Evolutionary conservation across 2,329 filamentous ascomycete species (phyloP), one percentile per base, ranked within the genome.

Genomic region (Fusarium clavum): DNA sequence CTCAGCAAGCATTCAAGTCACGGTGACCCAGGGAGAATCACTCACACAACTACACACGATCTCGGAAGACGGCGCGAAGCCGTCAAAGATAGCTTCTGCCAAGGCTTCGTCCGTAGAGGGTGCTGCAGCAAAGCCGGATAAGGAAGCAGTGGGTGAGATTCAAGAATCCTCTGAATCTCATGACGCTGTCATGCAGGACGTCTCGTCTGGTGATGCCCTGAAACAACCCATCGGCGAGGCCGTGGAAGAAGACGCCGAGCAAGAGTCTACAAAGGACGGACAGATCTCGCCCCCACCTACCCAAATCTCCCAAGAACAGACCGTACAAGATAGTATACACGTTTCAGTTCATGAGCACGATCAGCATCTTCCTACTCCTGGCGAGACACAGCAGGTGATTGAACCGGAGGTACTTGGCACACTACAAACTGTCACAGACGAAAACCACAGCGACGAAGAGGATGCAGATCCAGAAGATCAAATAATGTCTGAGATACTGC

Each of bases 401-500:
- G 60, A 73, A 32, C 51, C 61, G 22, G 73, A 74, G 47, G 61
- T 62, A 64, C 46, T 51, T 41, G 69, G 62, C 47, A 67, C 57
- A 48, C 30, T 62, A 25, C 49, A 51, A 44, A 48, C 52, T 41
- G 52, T 54, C 34, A 47, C 66, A 18, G 60, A 48, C 34, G 49
- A 64, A 40, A 47, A 48, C 5, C 53, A 64, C 38, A 67, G 43
- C 20, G 67, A 70, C 4, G 73, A 73, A 34, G 69, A 71, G 41
- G 73, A 78, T 41, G 55, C 72, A 40, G 72, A 57, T 20, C 74
- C 69, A 43, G 71, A 76, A 30, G 69, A 75, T 61, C 76, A 78
- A 69, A 73, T 78, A 57, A 77, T 77, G 72, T 65, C 70, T 30
- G 76, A 78, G 61, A 74, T 74, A 30, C 52, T 76, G 32, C 75